Base-by-base conservation (phyloP, 805 yeast species). In the Candida loeiensis region DNA sequence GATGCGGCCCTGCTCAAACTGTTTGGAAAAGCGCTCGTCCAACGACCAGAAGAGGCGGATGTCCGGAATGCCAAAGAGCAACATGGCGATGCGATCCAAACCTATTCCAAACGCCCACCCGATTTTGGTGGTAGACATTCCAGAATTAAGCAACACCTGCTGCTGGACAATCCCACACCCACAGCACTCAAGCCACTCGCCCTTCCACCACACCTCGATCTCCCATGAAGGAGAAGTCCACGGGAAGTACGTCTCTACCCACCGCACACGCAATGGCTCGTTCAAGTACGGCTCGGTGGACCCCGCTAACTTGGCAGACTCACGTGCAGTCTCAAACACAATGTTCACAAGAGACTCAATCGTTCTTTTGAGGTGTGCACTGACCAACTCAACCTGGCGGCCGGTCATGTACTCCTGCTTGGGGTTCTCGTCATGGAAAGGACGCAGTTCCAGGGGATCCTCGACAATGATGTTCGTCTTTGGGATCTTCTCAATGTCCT, bases 41-140 rank as follows among this genome's bases (percentile, higher is more conserved):
- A 63, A 52, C 1, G 96, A 75, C 99, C 99, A 93, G 61, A 93
- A 87, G 34, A 91, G 66, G 47, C 99, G 73, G 46, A 93, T 93
- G 58, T 93, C 99, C 2, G 98, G 98, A 34, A 93, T 83, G 16
- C 95, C 96, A 64, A 90, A 93, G 37, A 93, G 69, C 14, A 93
- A 67, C 99, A 93, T 93, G 26, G 99, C 98, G 43, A 91, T 79
- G 55, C 99, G 74, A 60, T 93, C 99, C 36, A 93, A 71, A 0
- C 99, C 99, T 37, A 93, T 73, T 14, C 99, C 99, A 66, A 93
- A 93, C 2, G 99, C 99, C 98, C 99, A 93, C 2, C 96, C 95
- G 33, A 91, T 71, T 17, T 80, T 76, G 44, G 79, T 73, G 17
- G 73, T 64, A 4, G 50, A 43, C 37, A 82, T 69, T 0, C 87